A percentile compares a stretch with the other conserved stretches of the same genome.
phyloP scores from a whole-genome alignment of 306 rosid species.

The Albizia julibrissin region DNA sequence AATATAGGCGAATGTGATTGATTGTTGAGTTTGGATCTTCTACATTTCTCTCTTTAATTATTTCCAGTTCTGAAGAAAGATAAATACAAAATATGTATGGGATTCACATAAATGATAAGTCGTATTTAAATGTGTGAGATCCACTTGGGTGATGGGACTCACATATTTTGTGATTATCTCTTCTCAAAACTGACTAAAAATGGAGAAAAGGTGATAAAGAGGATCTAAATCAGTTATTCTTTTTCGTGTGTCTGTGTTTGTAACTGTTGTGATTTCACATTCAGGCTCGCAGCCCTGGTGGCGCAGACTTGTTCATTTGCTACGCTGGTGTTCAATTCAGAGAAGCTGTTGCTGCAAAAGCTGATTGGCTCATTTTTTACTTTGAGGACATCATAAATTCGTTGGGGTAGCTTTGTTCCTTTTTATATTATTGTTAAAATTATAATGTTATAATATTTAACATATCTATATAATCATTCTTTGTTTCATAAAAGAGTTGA shows the following conservation, averaged over 20 bases:
- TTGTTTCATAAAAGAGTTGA: too few species aligned
- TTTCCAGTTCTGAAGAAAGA: too few species aligned
- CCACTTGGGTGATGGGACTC: background rate
- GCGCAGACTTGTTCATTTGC: conserved; percentile 86
- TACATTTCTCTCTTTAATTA: background rate
- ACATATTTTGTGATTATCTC: background rate
- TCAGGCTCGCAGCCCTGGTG: conserved; percentile 85
- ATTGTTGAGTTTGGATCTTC: background rate
- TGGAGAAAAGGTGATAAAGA: background rate
- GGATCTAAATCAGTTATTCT: background rate
- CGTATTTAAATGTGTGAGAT: background rate
- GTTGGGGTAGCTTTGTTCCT: background rate
- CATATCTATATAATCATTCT: too few species aligned
- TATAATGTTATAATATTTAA: too few species aligned
- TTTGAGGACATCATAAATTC: conserved; percentile 60
- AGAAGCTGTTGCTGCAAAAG: conserved; percentile 80
- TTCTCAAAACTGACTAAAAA: background rate
- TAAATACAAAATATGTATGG: background rate
- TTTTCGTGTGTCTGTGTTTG: background rate
- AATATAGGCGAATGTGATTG: background rate
- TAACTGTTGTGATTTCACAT: background rate
- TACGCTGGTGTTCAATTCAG: conserved; percentile 87
- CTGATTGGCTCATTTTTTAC: conserved; percentile 79
- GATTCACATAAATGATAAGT: background rate
- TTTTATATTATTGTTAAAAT: too few species aligned